A percentile compares a stretch with the other conserved stretches of the same genome.
Conservation (phyloP, 1,284 basidiomycete species). For the Cutaneotrichosporon dermatis region DNA sequence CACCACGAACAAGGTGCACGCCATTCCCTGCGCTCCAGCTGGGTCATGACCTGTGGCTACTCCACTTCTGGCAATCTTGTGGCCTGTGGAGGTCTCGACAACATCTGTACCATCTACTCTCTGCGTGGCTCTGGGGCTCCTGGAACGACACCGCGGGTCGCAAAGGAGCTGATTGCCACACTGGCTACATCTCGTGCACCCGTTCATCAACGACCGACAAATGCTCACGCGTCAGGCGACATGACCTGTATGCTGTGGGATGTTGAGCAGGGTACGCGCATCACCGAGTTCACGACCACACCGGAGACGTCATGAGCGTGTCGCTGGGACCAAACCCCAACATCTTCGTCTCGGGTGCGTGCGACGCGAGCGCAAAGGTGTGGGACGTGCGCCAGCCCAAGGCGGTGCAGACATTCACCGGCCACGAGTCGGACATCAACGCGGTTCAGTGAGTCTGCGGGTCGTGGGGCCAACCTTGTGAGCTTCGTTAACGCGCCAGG, state of each 20-base stretch:
- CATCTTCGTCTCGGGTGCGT: conserved; percentile 95
- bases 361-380: conserved; percentile 94
- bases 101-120: conserved; percentile 95
- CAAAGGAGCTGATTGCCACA: conserved; percentile 92
- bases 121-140: conserved; percentile 55
- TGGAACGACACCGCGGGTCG: conserved; percentile 52
- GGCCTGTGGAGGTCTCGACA: conserved; percentile 97
- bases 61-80: conserved; percentile 94
- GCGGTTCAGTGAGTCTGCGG: conserved; percentile 75
- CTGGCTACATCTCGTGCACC: conserved; percentile 95
- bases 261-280: conserved; percentile 90
- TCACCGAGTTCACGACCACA: conserved; percentile 98
- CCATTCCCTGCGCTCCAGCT: conserved; percentile 95
- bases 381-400: conserved; percentile 93
- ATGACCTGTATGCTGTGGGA: conserved; percentile 99
- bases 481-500: conserved; percentile 50
- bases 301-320: conserved; percentile 97
- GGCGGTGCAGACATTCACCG: conserved; percentile 96
- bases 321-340: conserved; percentile 93
- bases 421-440: conserved; percentile 99
- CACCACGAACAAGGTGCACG: conserved; percentile 99
- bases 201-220: conserved; percentile 95
- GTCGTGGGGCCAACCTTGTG: too few species aligned
- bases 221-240: conserved; percentile 97
- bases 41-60: conserved; percentile 99